Percentiles rank a stretch among this genome's conserved stretches.
phyloP scores from a whole-genome alignment of 495 filamentous ascomycete genomes.

The Talaromyces proteolyticus region DNA sequence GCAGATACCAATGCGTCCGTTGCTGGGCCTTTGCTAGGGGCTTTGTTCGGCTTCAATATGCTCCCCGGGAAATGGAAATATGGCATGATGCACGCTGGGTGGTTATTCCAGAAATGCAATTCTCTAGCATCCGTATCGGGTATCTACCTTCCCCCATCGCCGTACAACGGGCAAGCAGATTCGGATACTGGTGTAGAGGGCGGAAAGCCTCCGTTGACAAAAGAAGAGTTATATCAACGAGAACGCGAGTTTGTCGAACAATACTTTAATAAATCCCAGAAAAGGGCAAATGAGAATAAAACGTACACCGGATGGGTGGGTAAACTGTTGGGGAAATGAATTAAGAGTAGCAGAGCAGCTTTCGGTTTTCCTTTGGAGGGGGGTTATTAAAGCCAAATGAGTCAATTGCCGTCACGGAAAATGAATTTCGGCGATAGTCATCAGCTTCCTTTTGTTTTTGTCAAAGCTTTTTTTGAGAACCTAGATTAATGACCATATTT shows the following conservation, averaged over 20 bases:
- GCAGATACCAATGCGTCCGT: slow-evolving; percentile 45
- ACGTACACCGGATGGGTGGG: no score
- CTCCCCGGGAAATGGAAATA: slow-evolving; percentile 36
- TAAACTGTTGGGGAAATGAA: no score
- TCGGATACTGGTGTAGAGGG: not conserved
- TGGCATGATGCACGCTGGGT: slow-evolving; percentile 22
- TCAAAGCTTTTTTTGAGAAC: no score
- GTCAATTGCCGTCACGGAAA: no score
- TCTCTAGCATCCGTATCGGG: not conserved
- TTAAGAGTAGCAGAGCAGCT: no score
- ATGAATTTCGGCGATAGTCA: no score
- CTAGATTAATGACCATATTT: no score
- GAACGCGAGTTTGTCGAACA: not conserved
- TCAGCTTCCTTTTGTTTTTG: no score
- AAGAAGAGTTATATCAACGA: not conserved
- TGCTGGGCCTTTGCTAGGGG: slow-evolving; percentile 38
- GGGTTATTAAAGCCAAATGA: no score
- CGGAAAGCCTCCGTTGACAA: not conserved
- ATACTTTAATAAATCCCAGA: no score
- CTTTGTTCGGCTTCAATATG: slow-evolving; percentile 28
- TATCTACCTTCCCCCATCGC: not conserved
- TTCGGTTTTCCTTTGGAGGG: no score
- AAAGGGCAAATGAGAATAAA: no score
- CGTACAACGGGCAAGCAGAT: not conserved
- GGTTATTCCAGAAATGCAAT: not conserved